A percentile compares a stretch with the other conserved stretches of the same genome.
phyloP scores from a whole-genome alignment of 352 stramenopile species.

The Sclerospora graminicola region DNA sequence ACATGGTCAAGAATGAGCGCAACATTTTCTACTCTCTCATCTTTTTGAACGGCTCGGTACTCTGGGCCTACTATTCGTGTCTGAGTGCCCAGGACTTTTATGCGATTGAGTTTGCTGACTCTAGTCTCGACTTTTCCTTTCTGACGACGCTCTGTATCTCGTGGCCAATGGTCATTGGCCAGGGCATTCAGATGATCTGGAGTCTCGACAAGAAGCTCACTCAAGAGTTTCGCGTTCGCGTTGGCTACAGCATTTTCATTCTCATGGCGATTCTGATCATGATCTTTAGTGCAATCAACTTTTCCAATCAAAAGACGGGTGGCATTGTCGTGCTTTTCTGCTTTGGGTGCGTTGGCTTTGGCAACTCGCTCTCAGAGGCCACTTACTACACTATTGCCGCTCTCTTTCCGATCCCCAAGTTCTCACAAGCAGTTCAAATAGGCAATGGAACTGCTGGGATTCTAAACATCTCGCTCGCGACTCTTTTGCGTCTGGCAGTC shows the following conservation, averaged over 20 bases:
- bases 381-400: constrained; percentile 52
- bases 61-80: constrained; percentile 73
- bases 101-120: constrained; percentile 31
- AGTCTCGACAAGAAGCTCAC: constrained; percentile 46
- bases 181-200: constrained; percentile 42
- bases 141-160: constrained; percentile 45
- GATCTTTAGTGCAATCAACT: constrained; percentile 44
- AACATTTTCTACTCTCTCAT: constrained; percentile 58
- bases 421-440: constrained; percentile 56
- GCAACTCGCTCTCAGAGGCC: constrained; percentile 46
- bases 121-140: constrained; percentile 50
- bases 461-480: constrained; percentile 42
- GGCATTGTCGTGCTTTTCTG: constrained; percentile 42
- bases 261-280: constrained; percentile 49
- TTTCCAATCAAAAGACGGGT: constrained; percentile 35
- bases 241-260: constrained; percentile 47
- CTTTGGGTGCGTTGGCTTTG: constrained; percentile 37
- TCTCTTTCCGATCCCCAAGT: constrained; percentile 53
- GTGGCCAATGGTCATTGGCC: constrained; percentile 51
- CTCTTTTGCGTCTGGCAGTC: constrained; percentile 36
- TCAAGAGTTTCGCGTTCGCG: constrained; percentile 28
- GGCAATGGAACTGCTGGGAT: constrained; percentile 37
- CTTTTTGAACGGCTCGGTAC: constrained; percentile 58
- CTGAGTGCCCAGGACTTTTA: constrained; percentile 64
- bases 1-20: constrained; percentile 36